These are phyloP conservation scores for Hericium rajendrae DNA, from an alignment of 768 basidiomycete species.

Conservation along the genomic window DNA sequence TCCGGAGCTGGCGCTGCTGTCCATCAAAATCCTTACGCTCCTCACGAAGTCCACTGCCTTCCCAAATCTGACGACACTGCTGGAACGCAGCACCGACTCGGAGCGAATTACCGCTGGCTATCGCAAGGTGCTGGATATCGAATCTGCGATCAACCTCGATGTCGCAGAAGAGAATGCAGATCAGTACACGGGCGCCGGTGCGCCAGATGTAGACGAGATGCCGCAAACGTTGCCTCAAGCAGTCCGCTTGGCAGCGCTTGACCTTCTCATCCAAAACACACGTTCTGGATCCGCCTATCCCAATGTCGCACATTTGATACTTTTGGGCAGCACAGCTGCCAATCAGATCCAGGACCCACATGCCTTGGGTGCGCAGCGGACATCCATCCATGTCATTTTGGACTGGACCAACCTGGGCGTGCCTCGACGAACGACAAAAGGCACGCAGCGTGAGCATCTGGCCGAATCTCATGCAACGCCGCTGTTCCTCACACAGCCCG, in stretches of 20 bases:
- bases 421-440: slow-evolving; percentile 41
- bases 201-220: slow-evolving; percentile 40
- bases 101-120: slow-evolving; percentile 81
- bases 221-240: slow-evolving; percentile 52
- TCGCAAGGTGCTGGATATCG: slow-evolving; percentile 50
- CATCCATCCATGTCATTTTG: slow-evolving; percentile 75
- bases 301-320: slow-evolving; percentile 80
- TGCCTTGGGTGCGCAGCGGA: slow-evolving; percentile 57
- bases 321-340: slow-evolving; percentile 57
- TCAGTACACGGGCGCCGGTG: slow-evolving; percentile 64
- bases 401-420: slow-evolving; percentile 68
- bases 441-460: slow-evolving; percentile 29
- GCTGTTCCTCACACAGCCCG: slow-evolving; percentile 56
- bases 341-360: slow-evolving; percentile 71
- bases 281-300: slow-evolving; percentile 53
- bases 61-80: slow-evolving; percentile 64
- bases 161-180: slow-evolving; percentile 51
- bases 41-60: slow-evolving; percentile 62
- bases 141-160: slow-evolving; percentile 52
- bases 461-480: slow-evolving; percentile 30
- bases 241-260: slow-evolving; percentile 66
- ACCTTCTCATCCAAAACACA: slow-evolving; percentile 75
- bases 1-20: slow-evolving; percentile 63
- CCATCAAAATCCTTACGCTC: slow-evolving; percentile 64
- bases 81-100: slow-evolving; percentile 76